Conservation (phyloP, 169 alveolate species). For the Cryptosporidium canis region DNA sequence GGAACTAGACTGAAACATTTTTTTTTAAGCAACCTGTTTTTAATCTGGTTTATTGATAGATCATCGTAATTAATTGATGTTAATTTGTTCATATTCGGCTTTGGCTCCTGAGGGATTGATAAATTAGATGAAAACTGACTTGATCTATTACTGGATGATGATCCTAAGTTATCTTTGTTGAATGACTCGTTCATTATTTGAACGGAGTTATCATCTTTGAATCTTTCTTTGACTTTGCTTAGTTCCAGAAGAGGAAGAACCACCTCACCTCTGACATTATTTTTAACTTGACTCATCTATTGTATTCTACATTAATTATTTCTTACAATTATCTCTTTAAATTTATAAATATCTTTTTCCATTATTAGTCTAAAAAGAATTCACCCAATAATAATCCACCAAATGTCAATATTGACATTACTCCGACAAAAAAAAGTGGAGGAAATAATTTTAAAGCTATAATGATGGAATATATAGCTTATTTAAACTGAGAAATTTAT, state of each 20-base stretch:
- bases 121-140: slow-evolving; percentile 4
- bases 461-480: background rate
- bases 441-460: background rate
- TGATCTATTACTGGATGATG: slow-evolving; percentile 17
- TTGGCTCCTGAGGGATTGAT: slow-evolving; percentile 69
- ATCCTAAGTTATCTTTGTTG: background rate
- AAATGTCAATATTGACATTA: background rate
- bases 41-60: slow-evolving; percentile 30
- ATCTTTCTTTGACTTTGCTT: slow-evolving; percentile 28
- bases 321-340: background rate
- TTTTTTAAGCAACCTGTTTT: slow-evolving; percentile 41
- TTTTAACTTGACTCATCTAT: background rate
- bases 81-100: background rate
- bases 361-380: background rate
- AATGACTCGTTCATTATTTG: slow-evolving; percentile 2
- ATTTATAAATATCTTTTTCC: background rate
- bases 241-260: slow-evolving; percentile 26
- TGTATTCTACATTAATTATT: background rate
- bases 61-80: slow-evolving; percentile 41
- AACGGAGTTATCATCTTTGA: slow-evolving; percentile 22
- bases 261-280: slow-evolving; percentile 1
- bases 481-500: background rate
- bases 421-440: background rate
- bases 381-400: background rate
- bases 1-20: slow-evolving; percentile 27